Evolutionary conservation across 176 grass and related monocot genomes (phyloP), one percentile per base, ranked within the genome.

Genomic region (Calamus simplicifolius): DNA sequence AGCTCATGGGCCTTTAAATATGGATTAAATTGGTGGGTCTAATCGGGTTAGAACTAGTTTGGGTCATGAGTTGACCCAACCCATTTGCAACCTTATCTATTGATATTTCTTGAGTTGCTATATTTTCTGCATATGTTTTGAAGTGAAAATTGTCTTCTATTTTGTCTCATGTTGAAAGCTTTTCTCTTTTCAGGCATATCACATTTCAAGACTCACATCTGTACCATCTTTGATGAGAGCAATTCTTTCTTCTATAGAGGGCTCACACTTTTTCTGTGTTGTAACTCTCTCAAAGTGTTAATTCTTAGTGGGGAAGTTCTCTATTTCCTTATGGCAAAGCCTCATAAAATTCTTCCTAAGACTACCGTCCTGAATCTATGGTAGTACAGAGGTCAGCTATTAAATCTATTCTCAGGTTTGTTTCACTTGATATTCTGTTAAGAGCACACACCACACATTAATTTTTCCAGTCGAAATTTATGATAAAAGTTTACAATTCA

Each of bases 281-380:
- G 73, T 68, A 87, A 82, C 31, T 58, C 71, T 64, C 66, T 95
- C 49, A 87, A 70, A 72, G 69, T 90, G 12, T 53, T 95, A 76
- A 76, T 95, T 61, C 88, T 95, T 73, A 95, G 90, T 1, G 86
- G 86, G 56, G 91, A 96, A 63, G 43, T 79, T 50, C 73, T 79
- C 80, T 3, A 18, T 96, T 30, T 75, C 61, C 29, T 74, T 96
- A 17, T 90, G 86, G 80, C 79, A 62, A 61, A 83, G 70, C 49
- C 79, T 96, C 38, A 68, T 25, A 10, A 81, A 69, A 73, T 81
- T 76, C 35, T 96, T 4, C 75, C 86, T 57, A 66, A 81, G 23
- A 82, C 80, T 79, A 77, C 74, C 52, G 85, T 96, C 29, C 70
- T 96, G 18, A 90, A 90, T 77, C 57, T 90, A 29, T 57, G 86